Base-by-base conservation (phyloP, 2,329 filamentous ascomycete species). In the Coniochaeta sp. region DNA sequence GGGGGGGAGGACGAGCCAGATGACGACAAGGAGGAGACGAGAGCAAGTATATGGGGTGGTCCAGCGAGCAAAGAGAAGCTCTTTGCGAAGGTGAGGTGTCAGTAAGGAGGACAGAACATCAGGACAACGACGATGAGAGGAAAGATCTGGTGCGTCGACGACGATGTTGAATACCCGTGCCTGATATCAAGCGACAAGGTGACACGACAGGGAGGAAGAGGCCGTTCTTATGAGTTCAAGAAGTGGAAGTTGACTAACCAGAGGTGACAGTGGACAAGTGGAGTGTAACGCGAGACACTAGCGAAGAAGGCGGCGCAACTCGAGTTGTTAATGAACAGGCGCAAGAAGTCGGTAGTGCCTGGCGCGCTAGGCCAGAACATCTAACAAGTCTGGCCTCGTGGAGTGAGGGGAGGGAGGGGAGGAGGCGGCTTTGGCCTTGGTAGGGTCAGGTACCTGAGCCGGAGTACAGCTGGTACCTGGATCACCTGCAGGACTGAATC, bases 171-270 rank as follows among this genome's bases (percentile, higher is more conserved):
- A 42, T 42, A 22, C 26, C 38, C 38, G 26, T 24, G 20, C 10
- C 38, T 42, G 14, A 42, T 26, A 22, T 40, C 35, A 40, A 40
- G 18, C 35, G 24, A 40, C 18, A n/a, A 42, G 38, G 10, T 24
- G 38, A 26, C 9, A 42, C 18, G 27, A 31, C 7, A 4, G 45
- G 45, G 45, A 48, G 45, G 45, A 42, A 30, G 45, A 31, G 45
- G 28, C 30, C 24, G 26, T 48, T 48, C 45, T 48, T 48, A 48
- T 48, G 45, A 48, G 26, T 28, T 18, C 26, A 48, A 38, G 28
- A 31, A 16, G n/a, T 48, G 45, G 24, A 48, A 48, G 7, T n/a
- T 48, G 45, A 48, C 45, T 48, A 31, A 48, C 45, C 26, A 14
- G 45, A 31, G 45, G n/a, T n/a, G n/a, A 20, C 45, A 22, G 26